These are phyloP conservation scores for Neopestalotiopsis clavispora DNA, from an alignment of 2,329 filamentous ascomycete genomes.

Conservation along the genomic window DNA sequence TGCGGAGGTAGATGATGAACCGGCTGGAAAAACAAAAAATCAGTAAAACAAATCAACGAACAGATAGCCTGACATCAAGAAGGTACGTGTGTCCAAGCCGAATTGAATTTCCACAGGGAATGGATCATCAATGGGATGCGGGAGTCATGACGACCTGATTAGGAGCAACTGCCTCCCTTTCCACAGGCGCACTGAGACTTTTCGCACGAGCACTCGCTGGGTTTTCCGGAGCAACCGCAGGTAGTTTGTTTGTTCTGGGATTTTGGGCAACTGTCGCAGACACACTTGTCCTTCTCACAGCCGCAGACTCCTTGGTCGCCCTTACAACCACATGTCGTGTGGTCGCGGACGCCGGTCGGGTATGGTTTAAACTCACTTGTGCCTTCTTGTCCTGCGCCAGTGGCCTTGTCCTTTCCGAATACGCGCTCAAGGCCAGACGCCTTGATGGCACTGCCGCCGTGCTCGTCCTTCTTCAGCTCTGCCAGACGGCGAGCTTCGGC, in stretches of 20 bases:
- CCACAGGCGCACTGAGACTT: neutral
- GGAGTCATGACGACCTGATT: neutral
- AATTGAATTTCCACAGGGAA: neutral
- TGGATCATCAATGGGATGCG: neutral
- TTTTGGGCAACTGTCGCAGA: conserved; percentile 5
- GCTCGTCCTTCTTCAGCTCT: conserved; percentile 77
- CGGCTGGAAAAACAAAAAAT: neutral
- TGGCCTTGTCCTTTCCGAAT: conserved; percentile 56
- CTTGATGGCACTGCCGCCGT: conserved; percentile 64
- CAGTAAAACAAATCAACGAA: neutral
- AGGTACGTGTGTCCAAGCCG: neutral
- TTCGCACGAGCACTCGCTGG: conserved; percentile 2
- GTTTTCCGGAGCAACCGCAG: neutral
- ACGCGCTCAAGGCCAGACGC: conserved; percentile 61
- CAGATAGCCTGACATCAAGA: neutral
- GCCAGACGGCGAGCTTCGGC: conserved; percentile 87
- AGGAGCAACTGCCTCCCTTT: neutral
- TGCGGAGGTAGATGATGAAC: conserved; percentile 4
- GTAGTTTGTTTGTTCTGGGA: neutral
- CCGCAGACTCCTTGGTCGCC: conserved; percentile 3
- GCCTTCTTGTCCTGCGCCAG: conserved; percentile 25
- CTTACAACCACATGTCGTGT: conserved; percentile 18
- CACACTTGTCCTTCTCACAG: conserved; percentile 8
- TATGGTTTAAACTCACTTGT: conserved; percentile 22
- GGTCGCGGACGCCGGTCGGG: neutral